Evolutionary conservation across 2,329 filamentous ascomycete species (phyloP), one percentile per base, ranked within the genome.

Genomic region (Sporothrix euskadiensis): DNA sequence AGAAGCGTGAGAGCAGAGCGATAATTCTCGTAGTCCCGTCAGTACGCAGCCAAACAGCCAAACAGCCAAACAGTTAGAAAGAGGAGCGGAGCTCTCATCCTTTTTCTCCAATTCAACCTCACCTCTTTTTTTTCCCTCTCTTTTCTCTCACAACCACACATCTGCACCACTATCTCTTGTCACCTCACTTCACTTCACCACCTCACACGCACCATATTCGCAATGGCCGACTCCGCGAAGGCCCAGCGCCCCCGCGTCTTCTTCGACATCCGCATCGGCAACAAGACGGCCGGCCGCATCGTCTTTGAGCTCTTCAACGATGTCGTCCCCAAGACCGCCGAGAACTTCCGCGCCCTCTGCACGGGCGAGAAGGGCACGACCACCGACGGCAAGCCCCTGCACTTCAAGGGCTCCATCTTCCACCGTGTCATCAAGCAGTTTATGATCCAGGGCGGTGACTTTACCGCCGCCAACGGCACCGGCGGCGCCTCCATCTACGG

Each of bases 371-470:
- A 97, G 85, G 95, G 95, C 75, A 78, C 88, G 32, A 93, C 94
- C 77, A 92, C 93, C 81, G 83, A 88, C 41, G 94, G 94, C 81
- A 94, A 94, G 84, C 92, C 91, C 63, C 88, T 99, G 71, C 92
- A 93, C 86, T 99, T 94, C 89, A 98, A 98, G 87, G 92, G 93
- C 78, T 97, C 93, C 75, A 86, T 85, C 78, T 98, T 99, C 87
- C 95, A 99, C 86, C 92, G 95, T 70, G 92, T 99, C 76, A 99
- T 99, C 85, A 98, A 98, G 87, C 89, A 93, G 79, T 99, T 99
- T 84, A 98, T 99, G 95, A 96, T 98, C 80, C 92, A 98, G 85
- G 94, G 96, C 80, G 95, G 96, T 83, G 96, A 98, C 83, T 99
- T 99, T 82, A 99, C 95, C 68, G 91, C 89, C 72, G 94, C 94